Conservation (phyloP, 352 stramenopile genomes). For the Globisporangium spinosum region DNA sequence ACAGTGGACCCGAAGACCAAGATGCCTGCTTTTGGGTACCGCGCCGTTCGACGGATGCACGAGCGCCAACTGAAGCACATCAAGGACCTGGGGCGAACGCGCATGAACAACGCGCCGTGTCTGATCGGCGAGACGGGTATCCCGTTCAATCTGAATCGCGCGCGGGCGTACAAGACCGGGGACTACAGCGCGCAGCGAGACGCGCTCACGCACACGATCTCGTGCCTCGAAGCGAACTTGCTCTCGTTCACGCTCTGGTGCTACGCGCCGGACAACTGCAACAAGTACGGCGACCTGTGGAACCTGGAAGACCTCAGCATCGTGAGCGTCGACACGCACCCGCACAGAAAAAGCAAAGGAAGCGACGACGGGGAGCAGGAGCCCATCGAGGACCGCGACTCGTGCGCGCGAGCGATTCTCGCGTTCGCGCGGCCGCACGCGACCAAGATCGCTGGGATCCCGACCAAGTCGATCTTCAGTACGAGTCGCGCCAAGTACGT, state of each 20-base stretch:
- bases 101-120: conserved; percentile 59
- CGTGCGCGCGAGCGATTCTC: conserved; percentile 39
- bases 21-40: conserved; percentile 55
- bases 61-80: conserved; percentile 56
- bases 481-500: conserved; percentile 52
- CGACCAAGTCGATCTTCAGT: conserved; percentile 54
- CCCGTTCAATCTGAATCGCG: conserved; percentile 65
- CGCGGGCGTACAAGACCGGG: conserved; percentile 35
- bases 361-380: conserved; percentile 1
- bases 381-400: conserved; percentile 28
- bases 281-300: conserved; percentile 79
- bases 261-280: conserved; percentile 81
- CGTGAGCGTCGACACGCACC: conserved; percentile 39
- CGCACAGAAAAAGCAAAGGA: conserved; percentile 2
- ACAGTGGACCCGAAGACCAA: conserved; percentile 66
- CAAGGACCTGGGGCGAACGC: conserved; percentile 40
- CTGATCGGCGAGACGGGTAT: conserved; percentile 74
- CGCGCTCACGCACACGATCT: conserved; percentile 75
- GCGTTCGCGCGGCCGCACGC: conserved; percentile 71
- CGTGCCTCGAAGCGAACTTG: conserved; percentile 64
- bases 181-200: conserved; percentile 52
- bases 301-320: conserved; percentile 87
- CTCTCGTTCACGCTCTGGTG: conserved; percentile 89
- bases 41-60: conserved; percentile 57
- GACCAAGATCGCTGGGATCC: conserved; percentile 61